phyloP scores from a whole-genome alignment of 169 alveolate genomes.

The Blepharisma undulans region DNA sequence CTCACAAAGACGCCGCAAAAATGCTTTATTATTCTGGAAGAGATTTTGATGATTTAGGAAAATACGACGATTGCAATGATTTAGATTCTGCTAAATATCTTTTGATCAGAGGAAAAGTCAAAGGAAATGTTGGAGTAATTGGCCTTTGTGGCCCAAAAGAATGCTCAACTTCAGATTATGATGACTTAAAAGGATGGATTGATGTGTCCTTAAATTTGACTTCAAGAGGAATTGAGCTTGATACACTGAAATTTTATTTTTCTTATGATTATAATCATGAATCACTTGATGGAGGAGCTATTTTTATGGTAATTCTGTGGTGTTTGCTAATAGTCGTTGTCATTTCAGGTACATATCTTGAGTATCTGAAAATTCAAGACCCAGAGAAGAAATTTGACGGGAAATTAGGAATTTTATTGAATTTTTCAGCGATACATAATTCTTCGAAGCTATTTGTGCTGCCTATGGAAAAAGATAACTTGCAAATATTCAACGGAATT shows the following conservation, averaged over 20 bases:
- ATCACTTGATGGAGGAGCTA: not conserved
- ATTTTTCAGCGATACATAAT: not conserved
- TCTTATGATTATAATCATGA: not conserved
- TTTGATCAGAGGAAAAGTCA: not conserved
- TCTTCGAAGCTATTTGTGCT: not conserved
- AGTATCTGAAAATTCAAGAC: not conserved
- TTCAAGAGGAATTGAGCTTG: not conserved
- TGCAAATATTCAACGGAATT: conserved; percentile 20
- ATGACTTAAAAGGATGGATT: not conserved
- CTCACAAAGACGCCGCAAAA: not conserved
- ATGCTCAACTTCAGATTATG: not conserved
- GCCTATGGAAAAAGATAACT: not conserved
- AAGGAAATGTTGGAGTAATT: not conserved
- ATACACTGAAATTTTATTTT: not conserved
- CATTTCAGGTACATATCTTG: not conserved
- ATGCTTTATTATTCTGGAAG: conserved; percentile 19
- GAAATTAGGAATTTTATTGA: not conserved
- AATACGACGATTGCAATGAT: conserved; percentile 12
- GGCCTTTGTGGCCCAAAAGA: conserved; percentile 29
- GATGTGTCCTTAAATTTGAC: not conserved
- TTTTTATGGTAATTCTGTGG: not conserved
- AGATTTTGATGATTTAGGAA: conserved; percentile 24
- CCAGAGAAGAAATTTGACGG: not conserved
- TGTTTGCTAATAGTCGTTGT: not conserved
- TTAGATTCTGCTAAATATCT: not conserved